Conservation (phyloP, 257 asterid genomes). For the Coffea eugenioides region DNA sequence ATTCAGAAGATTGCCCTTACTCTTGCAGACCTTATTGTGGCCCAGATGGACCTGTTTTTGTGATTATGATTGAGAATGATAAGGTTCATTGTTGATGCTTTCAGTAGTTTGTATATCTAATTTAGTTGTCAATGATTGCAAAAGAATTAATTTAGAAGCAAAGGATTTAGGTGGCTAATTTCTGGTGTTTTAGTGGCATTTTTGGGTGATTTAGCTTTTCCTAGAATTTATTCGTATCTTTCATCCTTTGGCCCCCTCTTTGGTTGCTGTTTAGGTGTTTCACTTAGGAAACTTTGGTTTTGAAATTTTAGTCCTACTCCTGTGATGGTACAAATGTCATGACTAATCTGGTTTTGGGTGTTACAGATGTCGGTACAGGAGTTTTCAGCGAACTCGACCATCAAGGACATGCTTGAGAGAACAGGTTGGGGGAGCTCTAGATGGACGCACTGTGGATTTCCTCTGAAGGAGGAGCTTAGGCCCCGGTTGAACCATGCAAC, state of each 20-base stretch:
- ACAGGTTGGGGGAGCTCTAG: constrained; percentile 65
- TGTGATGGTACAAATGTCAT: neutral
- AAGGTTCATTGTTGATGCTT: constrained; percentile 50
- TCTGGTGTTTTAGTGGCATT: neutral
- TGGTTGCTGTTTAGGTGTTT: neutral
- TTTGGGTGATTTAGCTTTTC: neutral
- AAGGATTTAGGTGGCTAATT: neutral
- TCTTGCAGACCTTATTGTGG: constrained; percentile 70
- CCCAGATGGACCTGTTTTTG: constrained; percentile 75
- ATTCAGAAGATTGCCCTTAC: constrained; percentile 70
- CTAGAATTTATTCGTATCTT: neutral
- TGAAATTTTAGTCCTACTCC: neutral
- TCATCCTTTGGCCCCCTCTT: neutral
- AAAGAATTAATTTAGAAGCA: neutral
- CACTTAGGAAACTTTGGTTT: neutral
- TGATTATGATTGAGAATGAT: constrained; percentile 83
- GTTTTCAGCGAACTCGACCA: constrained; percentile 65
- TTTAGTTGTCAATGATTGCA: neutral
- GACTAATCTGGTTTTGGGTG: constrained; percentile 2
- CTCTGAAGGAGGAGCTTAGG: constrained; percentile 81
- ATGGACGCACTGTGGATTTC: constrained; percentile 61
- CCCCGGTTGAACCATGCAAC: constrained; percentile 72
- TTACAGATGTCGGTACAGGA: constrained; percentile 98
- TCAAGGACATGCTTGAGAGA: constrained; percentile 66
- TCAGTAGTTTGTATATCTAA: neutral